Evolutionary conservation across 1,284 basidiomycete species (phyloP).

Genomic region (Austroboletus sp.): DNA sequence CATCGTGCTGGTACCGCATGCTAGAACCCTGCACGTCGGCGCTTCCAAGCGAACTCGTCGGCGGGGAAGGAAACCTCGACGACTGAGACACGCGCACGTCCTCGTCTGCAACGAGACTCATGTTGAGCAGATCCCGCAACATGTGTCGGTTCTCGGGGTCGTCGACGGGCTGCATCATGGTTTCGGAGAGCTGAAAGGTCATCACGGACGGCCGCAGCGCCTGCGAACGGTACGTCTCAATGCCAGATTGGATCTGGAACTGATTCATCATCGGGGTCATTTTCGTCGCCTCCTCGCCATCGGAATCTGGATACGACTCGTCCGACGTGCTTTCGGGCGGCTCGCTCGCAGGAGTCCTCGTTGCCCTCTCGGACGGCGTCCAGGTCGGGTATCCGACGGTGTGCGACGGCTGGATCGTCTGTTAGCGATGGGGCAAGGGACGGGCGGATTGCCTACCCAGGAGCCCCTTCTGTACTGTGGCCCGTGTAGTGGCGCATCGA

Average conservation of each 20-base stretch:
- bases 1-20: constrained; percentile 25
- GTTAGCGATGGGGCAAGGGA: constrained; percentile 15
- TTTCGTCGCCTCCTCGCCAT: constrained; percentile 22
- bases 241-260: constrained; percentile 26
- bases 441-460: constrained; percentile 18
- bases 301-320: constrained; percentile 31
- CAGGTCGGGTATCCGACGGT: constrained; percentile 10
- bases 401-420: constrained; percentile 17
- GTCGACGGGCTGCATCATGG: constrained; percentile 23
- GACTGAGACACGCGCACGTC: constrained; percentile 7
- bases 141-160: constrained; percentile 27
- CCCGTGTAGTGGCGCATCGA: constrained; percentile 11
- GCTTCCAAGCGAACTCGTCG: constrained; percentile 2
- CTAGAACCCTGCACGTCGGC: constrained; percentile 21
- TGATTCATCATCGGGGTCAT: constrained; percentile 33
- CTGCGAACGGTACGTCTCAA: constrained; percentile 8
- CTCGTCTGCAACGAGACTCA: constrained; percentile 15
- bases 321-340: constrained; percentile 31
- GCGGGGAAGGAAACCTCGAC: constrained; percentile 2
- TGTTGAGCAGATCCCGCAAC: constrained; percentile 15
- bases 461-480: constrained; percentile 22
- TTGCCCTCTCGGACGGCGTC: constrained; percentile 13
- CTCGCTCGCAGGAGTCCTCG: constrained; percentile 29
- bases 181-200: constrained; percentile 30
- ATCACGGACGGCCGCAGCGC: constrained; percentile 25